These are phyloP conservation scores for Aspergillus niger DNA, from an alignment of 2,329 filamentous ascomycete species.

Conservation along the genomic window DNA sequence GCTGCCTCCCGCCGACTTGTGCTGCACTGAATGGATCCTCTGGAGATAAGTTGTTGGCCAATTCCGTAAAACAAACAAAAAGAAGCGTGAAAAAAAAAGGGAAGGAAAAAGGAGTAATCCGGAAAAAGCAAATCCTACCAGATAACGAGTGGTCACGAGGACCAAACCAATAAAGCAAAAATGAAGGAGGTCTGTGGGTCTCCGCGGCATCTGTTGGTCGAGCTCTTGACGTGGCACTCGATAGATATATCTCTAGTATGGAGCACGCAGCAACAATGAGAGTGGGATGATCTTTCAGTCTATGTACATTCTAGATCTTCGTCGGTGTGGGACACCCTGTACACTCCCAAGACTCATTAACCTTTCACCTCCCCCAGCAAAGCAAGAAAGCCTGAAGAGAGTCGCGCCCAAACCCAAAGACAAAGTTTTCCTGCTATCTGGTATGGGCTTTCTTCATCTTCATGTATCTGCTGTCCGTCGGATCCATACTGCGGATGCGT, in stretches of 20 bases:
- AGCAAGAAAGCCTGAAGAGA: not conserved
- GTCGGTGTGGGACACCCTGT: not conserved
- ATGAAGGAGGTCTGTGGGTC: not conserved
- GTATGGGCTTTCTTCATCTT: conserved; percentile 8
- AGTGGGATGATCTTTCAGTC: not conserved
- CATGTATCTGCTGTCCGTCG: conserved; percentile 5
- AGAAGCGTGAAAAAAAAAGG: not conserved
- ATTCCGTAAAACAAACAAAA: not conserved
- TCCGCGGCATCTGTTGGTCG: not conserved
- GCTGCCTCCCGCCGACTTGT: not conserved
- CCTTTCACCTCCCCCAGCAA: not conserved
- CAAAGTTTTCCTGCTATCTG: not conserved
- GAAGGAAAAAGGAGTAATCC: not conserved
- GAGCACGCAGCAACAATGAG: no score
- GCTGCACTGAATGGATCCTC: not conserved
- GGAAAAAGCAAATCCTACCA: not conserved
- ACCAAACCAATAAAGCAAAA: not conserved
- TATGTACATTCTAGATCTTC: not conserved
- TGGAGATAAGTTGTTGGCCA: no score
- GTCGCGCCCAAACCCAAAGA: not conserved
- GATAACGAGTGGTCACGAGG: not conserved
- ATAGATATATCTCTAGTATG: not conserved
- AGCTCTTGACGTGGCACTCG: not conserved
- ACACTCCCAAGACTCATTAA: not conserved
- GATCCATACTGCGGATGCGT: conserved; percentile 9